Conservation (phyloP, 306 rosid species). For the Betula pendula region DNA sequence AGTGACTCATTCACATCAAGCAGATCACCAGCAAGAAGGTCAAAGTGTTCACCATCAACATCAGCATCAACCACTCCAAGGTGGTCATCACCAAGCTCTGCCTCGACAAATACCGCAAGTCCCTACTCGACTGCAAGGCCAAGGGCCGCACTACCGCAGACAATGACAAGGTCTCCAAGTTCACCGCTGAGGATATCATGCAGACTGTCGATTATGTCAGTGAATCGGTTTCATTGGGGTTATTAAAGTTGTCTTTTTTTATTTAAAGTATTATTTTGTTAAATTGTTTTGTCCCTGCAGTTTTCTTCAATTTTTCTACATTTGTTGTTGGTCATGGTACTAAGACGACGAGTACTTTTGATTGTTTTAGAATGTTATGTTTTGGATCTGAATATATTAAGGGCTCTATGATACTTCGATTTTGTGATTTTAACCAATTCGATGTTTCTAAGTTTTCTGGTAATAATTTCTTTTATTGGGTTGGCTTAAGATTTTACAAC, state of each 20-base stretch:
- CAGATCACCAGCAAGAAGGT: conserved; percentile 91
- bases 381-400: conserved; percentile 20
- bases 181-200: conserved; percentile 87
- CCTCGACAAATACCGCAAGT: conserved; percentile 82
- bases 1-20: conserved; percentile 95
- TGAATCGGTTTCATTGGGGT: not conserved
- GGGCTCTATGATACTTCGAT: conserved; percentile 1
- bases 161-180: conserved; percentile 91
- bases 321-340: not conserved
- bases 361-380: conserved; percentile 15
- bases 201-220: conserved; percentile 65
- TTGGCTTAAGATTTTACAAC: not conserved
- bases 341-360: not conserved
- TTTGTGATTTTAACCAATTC: conserved; percentile 13
- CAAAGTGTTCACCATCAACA: conserved; percentile 84
- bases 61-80: conserved; percentile 80
- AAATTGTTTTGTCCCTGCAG: no score
- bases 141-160: conserved; percentile 94
- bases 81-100: conserved; percentile 75
- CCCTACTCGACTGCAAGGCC: conserved; percentile 86
- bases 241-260: not conserved
- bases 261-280: not conserved
- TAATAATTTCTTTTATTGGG: not conserved
- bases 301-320: not conserved
- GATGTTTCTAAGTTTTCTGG: not conserved